Conservation (phyloP, 352 stramenopile genomes). For the Sclerospora graminicola region DNA sequence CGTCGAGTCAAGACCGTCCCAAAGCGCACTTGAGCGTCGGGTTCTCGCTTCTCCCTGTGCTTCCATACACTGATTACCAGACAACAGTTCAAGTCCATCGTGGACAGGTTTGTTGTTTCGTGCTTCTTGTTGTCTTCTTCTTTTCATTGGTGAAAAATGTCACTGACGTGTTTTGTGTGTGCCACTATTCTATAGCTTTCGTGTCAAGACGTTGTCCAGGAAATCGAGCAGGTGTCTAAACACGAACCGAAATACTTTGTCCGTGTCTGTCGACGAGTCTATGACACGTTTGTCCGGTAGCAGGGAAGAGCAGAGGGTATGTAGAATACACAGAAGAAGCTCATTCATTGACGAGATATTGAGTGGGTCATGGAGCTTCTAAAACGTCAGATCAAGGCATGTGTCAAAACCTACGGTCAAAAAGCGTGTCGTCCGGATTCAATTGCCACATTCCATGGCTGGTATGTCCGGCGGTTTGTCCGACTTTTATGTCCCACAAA, state of each 20-base stretch:
- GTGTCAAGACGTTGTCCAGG: constrained; percentile 27
- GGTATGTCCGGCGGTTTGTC: too few species aligned
- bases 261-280: constrained; percentile 36
- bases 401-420: too few species aligned
- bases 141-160: not conserved
- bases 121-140: not conserved
- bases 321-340: too few species aligned
- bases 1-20: constrained; percentile 15
- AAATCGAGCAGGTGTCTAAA: constrained; percentile 35
- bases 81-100: constrained; percentile 29
- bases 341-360: too few species aligned
- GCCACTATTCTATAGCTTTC: constrained; percentile 31
- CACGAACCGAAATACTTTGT: constrained; percentile 41
- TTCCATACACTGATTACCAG: constrained; percentile 45
- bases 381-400: too few species aligned
- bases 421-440: too few species aligned
- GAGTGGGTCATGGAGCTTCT: too few species aligned
- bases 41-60: constrained; percentile 34
- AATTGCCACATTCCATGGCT: too few species aligned
- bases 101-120: constrained; percentile 30
- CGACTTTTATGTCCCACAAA: too few species aligned
- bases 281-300: constrained; percentile 37
- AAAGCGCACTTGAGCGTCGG: constrained; percentile 39
- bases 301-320: not conserved
- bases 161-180: not conserved